Evolutionary conservation across 1,284 basidiomycete genomes (phyloP).

Genomic region (Flammula alnicola): DNA sequence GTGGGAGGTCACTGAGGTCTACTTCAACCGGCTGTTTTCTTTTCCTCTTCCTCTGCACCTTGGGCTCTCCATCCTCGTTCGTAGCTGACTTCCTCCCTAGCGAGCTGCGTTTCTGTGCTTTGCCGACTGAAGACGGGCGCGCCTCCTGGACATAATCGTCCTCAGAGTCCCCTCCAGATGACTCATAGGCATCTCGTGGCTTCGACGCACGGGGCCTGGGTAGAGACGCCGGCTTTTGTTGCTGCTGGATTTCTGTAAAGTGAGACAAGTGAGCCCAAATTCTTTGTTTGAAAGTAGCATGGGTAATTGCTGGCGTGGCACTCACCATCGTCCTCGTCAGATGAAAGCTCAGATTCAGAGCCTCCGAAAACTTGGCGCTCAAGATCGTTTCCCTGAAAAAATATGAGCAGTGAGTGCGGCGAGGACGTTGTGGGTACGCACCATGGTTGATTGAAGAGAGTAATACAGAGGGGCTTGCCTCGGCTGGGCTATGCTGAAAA

Average conservation of each 20-base stretch:
- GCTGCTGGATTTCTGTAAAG: conserved; percentile 23
- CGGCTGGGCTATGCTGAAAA: background rate
- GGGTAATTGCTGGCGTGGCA: conserved; percentile 2
- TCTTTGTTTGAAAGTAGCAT: background rate
- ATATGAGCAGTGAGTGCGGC: too few relatives aligned
- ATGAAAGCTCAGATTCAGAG: conserved; percentile 77
- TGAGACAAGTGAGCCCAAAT: background rate
- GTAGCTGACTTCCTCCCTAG: conserved; percentile 31
- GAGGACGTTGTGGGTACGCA: conserved; percentile 13
- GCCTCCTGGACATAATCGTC: conserved; percentile 66
- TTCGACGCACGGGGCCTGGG: conserved; percentile 28
- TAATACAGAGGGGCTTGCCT: background rate
- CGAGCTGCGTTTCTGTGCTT: conserved; percentile 53
- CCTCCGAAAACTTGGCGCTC: conserved; percentile 77
- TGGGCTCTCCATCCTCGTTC: conserved; percentile 41
- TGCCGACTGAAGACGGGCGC: conserved; percentile 36
- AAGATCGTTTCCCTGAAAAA: too few relatives aligned
- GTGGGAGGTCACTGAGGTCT: conserved; percentile 67
- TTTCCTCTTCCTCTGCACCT: conserved; percentile 56
- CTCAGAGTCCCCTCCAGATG: conserved; percentile 61
- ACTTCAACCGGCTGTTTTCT: conserved; percentile 58
- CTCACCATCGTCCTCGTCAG: conserved; percentile 67
- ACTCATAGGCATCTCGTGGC: conserved; percentile 51
- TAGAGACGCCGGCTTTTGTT: conserved; percentile 28
- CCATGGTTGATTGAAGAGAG: conserved; percentile 19